Evolutionary conservation across 768 basidiomycete species (phyloP), one percentile per base, ranked within the genome.

Genomic region (Boletus barrowsii): DNA sequence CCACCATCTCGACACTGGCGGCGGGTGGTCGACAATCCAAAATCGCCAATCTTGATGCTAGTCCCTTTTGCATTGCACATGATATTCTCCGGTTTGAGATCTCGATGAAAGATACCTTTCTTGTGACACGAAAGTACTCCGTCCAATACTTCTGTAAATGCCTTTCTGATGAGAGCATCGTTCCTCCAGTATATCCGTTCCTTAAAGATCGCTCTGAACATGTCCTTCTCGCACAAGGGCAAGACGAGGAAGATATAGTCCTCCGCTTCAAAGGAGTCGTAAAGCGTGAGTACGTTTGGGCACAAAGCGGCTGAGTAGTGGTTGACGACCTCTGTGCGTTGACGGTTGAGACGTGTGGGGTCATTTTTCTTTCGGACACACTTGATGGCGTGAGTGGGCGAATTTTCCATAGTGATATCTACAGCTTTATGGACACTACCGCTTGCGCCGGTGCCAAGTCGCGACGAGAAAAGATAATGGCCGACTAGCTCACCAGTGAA

Each of bases 1-100:
- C 80, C 76, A 57, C 82, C 81, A 35, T 83, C 81, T 15, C 60
- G 61, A 45, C 77, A 80, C 40, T 78, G 40, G 33, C 65, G 69
- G 52, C 69, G 69, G 37, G 68, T 70, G 3, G 80, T 83, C 0
- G 83, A 79, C 49, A 92, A 68, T 14, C 92, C 91, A 76, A 93
- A 93, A 71, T 93, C 91, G 18, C 86, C 82, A 40, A 93, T 75
- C 51, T 76, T 76, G 40, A 92, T 76, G 50, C 74, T 64, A 30
- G 66, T 69, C 15, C 86, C 85, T 48, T 72, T 81, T 62, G 67
- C 67, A 55, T 72, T 78, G 67, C 83, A 85, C 47, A 93, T 75
- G 40, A 92, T 76, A 68, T 87, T 92, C 65, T 93, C 93, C 2
- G 91, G 91, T 68, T 94, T 93, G 64, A 94, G 79, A 63, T 93